A percentile compares a stretch with the other conserved stretches of the same genome.
Conservation (phyloP, 225 moss, liverwort and hornwort genomes). For the Pleurozium schreberi region DNA sequence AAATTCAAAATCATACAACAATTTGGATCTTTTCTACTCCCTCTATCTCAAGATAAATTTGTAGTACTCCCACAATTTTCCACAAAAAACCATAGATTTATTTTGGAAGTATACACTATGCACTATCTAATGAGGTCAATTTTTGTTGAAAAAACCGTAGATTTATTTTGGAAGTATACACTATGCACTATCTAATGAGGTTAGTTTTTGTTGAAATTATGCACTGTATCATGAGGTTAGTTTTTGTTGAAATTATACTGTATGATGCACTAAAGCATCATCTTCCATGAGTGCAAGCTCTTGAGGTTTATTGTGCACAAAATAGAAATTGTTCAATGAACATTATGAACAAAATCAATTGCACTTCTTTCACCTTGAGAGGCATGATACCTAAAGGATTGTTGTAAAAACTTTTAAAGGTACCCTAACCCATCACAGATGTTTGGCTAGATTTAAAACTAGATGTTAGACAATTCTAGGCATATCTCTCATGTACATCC, state of each 20-base stretch:
- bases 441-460: accelerated
- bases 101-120: background rate
- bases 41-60: too few relatives aligned
- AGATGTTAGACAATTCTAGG: background rate
- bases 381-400: background rate
- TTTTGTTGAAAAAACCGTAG: too few relatives aligned
- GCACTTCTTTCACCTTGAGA: background rate
- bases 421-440: background rate
- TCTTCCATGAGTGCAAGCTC: background rate
- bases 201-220: too few relatives aligned
- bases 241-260: background rate
- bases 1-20: background rate
- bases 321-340: background rate
- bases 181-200: too few relatives aligned
- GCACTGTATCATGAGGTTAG: too few relatives aligned
- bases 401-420: background rate
- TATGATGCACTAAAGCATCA: background rate
- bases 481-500: too few relatives aligned
- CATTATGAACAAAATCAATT: background rate
- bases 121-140: background rate
- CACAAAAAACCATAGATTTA: too few relatives aligned
- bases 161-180: too few relatives aligned
- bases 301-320: background rate
- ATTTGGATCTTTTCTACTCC: background rate
- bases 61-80: too few relatives aligned